These are phyloP conservation scores for Pittosporum tobira DNA, from an alignment of 129 eudicot species.

Conservation along the genomic window DNA sequence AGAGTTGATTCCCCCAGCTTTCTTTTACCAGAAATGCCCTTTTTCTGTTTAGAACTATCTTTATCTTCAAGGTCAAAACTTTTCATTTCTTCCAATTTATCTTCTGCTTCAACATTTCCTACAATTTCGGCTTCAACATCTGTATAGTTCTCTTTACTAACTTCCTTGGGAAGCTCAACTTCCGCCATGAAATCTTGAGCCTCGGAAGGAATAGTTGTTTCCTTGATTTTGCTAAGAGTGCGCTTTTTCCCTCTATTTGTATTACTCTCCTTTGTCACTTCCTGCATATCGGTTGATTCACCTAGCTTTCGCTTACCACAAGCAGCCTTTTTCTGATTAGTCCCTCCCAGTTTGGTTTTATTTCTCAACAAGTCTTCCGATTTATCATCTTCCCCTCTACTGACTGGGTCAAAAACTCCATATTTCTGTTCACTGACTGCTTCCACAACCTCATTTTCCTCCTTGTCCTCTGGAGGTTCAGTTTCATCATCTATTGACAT, in stretches of 20 bases:
- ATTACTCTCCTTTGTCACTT: not conserved
- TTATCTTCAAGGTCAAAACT: too few species aligned
- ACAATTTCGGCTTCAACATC: slow-evolving; percentile 17
- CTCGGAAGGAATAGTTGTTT: slow-evolving; percentile 24
- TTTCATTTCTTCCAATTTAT: slow-evolving; percentile 1
- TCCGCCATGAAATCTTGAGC: slow-evolving; percentile 34
- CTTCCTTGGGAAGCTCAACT: slow-evolving; percentile 4
- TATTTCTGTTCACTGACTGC: slow-evolving; percentile 7
- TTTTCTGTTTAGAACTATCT: slow-evolving; percentile 6
- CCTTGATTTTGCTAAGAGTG: slow-evolving; percentile 1
- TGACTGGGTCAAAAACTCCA: slow-evolving; percentile 16
- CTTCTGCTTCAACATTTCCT: slow-evolving; percentile 1
- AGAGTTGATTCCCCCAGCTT: slow-evolving; percentile 17
- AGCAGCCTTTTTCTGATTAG: not conserved
- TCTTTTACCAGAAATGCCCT: slow-evolving; percentile 13
- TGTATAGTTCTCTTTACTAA: slow-evolving; percentile 10
- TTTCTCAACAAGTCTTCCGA: slow-evolving; percentile 4
- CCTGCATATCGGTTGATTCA: slow-evolving; percentile 1
- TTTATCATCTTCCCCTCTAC: not conserved
- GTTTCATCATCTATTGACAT: slow-evolving; percentile 49
- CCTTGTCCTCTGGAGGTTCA: slow-evolving; percentile 52
- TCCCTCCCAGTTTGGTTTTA: not conserved
- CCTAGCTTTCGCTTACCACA: not conserved
- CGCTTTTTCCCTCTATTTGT: not conserved
- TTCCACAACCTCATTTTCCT: slow-evolving; percentile 10